Base-by-base conservation (phyloP, 805 yeast species). In the Cyberlindnera veronae region DNA sequence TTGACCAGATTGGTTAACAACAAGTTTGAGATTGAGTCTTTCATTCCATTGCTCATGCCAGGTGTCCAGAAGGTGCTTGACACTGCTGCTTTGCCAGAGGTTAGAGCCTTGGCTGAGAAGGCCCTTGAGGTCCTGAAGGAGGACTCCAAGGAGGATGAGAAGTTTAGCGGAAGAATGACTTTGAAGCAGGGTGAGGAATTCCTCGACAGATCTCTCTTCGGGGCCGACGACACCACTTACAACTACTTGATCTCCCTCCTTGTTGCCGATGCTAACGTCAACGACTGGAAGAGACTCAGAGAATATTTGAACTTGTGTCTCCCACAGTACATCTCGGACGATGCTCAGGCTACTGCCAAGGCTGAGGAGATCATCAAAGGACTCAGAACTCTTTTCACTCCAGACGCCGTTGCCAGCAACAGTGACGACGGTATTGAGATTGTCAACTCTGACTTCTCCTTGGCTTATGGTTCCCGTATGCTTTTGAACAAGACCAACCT, bases 401-500 rank as follows among this genome's bases (percentile, higher is more conserved):
- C 72, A 33, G 72, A 66, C 23, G 75, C 79, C 17, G 72, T 69
- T 29, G 76, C 71, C 37, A 82, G 75, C 31, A 77, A 77, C 44
- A 75, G 71, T 16, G 85, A 81, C 29, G 96, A 88, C 32, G 97
- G 95, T 44, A 68, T 89, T 47, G 95, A 84, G 60, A 84, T 93
- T 57, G 97, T 90, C 49, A 89, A 93, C 63, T 83, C 97, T 26
- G 93, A 86, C 59, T 91, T 91, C 66, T 93, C 98, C 0, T 71
- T 91, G 51, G 99, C 99, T 28, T 93, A 93, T 61, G 99, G 99
- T 67, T 86, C 96, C 20, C 81, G 97, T 68, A 91, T 91, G 97
- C 76, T 93, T 54, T 72, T 91, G 54, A 91, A 90, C 74, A 93
- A 93, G 69, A 89, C 99, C 34, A 85, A 76, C 46, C 70, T 91